Conservation (phyloP, 257 asterid genomes). For the Echites panduratus region DNA sequence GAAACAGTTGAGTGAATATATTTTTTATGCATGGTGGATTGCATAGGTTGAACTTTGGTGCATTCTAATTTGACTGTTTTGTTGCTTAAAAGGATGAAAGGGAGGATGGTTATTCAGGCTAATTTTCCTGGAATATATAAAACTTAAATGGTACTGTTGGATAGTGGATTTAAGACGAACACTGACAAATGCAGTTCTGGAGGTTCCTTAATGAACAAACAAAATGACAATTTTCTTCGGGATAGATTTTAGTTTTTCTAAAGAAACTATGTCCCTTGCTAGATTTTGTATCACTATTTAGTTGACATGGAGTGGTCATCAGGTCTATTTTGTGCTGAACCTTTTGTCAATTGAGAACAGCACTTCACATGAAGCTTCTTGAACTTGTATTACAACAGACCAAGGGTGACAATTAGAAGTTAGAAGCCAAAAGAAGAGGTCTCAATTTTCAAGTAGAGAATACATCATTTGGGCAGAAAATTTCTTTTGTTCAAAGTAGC, state of each 20-base stretch:
- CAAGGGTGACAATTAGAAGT: not conserved
- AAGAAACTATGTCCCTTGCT: no score
- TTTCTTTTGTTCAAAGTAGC: not conserved
- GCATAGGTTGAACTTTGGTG: no score
- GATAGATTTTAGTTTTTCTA: no score
- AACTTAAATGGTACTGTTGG: no score
- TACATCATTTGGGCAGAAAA: not conserved
- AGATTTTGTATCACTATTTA: not conserved
- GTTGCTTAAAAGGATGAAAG: no score
- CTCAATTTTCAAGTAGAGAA: not conserved
- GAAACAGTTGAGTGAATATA: not conserved
- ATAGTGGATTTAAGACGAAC: no score
- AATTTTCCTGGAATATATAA: no score
- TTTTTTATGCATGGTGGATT: not conserved
- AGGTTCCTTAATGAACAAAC: no score
- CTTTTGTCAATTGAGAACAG: not conserved
- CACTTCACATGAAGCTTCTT: not conserved
- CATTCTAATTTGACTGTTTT: no score
- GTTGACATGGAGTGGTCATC: not conserved
- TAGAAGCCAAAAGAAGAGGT: not conserved
- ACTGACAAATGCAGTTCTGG: no score
- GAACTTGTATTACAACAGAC: not conserved
- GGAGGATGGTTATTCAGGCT: no score
- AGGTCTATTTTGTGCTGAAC: not conserved
- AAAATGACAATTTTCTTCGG: no score